Evolutionary conservation across 768 basidiomycete species (phyloP), one percentile per base, ranked within the genome.

Genomic region (Lactarius pseudohatsudake): DNA sequence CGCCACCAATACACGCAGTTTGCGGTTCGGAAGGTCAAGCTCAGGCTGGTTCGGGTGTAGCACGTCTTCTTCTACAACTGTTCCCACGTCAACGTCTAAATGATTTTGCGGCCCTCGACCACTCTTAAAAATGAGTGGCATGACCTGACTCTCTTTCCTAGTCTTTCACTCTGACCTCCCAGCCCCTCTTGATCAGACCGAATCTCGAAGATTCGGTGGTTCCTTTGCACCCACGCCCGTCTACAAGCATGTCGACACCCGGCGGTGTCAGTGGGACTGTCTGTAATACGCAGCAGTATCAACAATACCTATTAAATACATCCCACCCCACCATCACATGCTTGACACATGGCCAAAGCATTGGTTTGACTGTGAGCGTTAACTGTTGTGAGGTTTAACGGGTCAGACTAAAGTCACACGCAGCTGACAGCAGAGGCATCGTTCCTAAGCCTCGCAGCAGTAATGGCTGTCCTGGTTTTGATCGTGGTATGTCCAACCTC

Each of bases 361-460:
- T 80, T 58, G 79, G 77, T 2, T 69, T 80, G 41, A 76, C 77
- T 10, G 79, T 79, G 59, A 47, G 69, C 9, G 28, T n/a, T n/a
- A 4, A 34, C 36, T 45, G 43, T 54, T 59, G 1, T 9, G 1
- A 13, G 13, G 22, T 54, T 26, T 18, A 16, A 20, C 34, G 5
- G 4, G 53, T 59, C 56, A 11, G 54, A 22, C 38, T 59, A 32
- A 43, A 32, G 50, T 43, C 50, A 20, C 43, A 4, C 26, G 40
- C 60, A 81, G 79, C 54, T 80, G 32, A 73, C 77, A 7, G 70
- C 76, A 16, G 76, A 78, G 64, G 71, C 77, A 9, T 77, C 76
- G n/a, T 36, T 69, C 28, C 15, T 70, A 22, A 61, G 59, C 8
- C 13, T 50, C 4, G 18, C 22, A 6, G 13, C 54, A 18, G 45